Evolutionary conservation across 2,329 filamentous ascomycete species (phyloP), one percentile per base, ranked within the genome.

Genomic region (Laburnicola sp.): DNA sequence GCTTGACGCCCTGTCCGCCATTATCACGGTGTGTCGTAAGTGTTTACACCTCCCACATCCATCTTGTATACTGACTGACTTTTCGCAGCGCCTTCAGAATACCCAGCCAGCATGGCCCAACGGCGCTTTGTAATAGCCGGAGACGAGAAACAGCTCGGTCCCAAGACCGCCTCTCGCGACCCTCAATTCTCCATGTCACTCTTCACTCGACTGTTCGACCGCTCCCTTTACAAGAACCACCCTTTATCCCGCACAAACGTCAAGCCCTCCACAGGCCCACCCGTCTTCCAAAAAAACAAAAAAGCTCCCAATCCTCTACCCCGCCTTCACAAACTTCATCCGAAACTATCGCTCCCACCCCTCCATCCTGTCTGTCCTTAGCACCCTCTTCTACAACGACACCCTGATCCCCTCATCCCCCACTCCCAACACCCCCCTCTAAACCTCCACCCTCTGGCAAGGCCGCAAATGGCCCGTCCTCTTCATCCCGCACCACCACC

Each of bases 291-390:
- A 22, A 55, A 54, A 36, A 52, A 54, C 6, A 73, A 52, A 54
- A 6, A 73, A 75, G 69, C 60, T 75, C 3, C 75, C 75, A 31
- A 74, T 77, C 25, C 59, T 65, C 26, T 70, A 71, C 25, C 73
- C 76, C n/a, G 68, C 76, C 1, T 78, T 78, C 55, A 64, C 71
- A 30, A 75, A 78, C 43, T 64, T 78, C 1, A 71, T 73, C 11
- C 69, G 75, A 26, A 78, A 79, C 57, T 78, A 78, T 59, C 74
- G 76, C 47, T 78, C 75, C 32, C 76, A 79, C 48, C 72, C 74
- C 4, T 68, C 76, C 23, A 78, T 78, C 48, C 66, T 78, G 25
- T 68, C 69, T 10, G 65, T 76, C 4, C 74, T 76, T 2, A 73
- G 66, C 27, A 59, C 66, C 1, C 62, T 76, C 22, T 78, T 78